phyloP scores from a whole-genome alignment of 805 yeast species.

The Vanderwaltozyma verrucispora region DNA sequence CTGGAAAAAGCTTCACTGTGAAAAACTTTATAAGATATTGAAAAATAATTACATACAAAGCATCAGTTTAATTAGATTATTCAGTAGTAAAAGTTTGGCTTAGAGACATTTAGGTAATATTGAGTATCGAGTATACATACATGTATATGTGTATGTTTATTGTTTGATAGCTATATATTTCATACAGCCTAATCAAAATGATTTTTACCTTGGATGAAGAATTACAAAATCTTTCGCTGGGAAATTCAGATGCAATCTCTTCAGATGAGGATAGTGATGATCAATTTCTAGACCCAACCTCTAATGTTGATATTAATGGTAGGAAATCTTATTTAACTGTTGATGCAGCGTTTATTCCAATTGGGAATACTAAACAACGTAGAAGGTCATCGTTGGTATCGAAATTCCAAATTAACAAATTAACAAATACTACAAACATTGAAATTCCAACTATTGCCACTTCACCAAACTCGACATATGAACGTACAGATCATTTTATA shows the following conservation, averaged over 20 bases:
- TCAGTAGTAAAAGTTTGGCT: too few relatives aligned
- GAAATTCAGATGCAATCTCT: slow-evolving; percentile 1
- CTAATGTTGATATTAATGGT: too few relatives aligned
- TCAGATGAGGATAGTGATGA: slow-evolving; percentile 4
- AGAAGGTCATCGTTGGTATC: slow-evolving; percentile 24
- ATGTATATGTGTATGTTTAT: too few relatives aligned
- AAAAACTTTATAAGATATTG: too few relatives aligned
- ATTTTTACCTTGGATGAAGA: slow-evolving; percentile 21
- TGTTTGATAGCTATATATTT: too few relatives aligned
- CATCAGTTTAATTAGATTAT: too few relatives aligned
- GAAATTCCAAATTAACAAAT: slow-evolving; percentile 22
- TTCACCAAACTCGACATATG: neutral
- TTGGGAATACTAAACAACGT: slow-evolving; percentile 6
- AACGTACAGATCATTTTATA: too few relatives aligned
- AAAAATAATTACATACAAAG: too few relatives aligned
- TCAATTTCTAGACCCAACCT: neutral
- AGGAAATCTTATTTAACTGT: neutral
- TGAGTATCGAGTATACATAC: too few relatives aligned
- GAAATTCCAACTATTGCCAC: neutral
- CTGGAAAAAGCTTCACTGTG: too few relatives aligned
- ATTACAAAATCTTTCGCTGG: slow-evolving; percentile 5
- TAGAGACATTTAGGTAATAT: too few relatives aligned
- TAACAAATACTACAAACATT: slow-evolving; percentile 12
- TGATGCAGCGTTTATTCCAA: neutral
- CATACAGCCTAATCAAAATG: too few relatives aligned